phyloP scores from a whole-genome alignment of 768 basidiomycete species.

The Termitomyces sp. region DNA sequence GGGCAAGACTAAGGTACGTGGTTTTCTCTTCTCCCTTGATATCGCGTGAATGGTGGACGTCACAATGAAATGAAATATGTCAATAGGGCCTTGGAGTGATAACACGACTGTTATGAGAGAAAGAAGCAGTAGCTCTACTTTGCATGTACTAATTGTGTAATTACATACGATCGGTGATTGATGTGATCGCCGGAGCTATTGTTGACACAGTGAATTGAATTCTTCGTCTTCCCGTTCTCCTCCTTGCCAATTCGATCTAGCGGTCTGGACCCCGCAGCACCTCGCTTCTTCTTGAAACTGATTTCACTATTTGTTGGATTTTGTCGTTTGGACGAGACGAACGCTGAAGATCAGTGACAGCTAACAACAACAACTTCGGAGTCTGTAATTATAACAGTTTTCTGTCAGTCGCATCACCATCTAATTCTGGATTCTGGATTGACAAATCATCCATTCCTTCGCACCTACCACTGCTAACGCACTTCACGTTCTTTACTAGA shows the following conservation, averaged over 20 bases:
- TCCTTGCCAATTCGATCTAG: background rate
- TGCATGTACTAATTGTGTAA: background rate
- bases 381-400: background rate
- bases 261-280: conserved; percentile 4
- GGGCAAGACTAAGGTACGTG: conserved; percentile 86
- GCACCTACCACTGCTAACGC: background rate
- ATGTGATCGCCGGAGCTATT: conserved; percentile 5
- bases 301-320: background rate
- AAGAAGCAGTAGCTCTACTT: background rate
- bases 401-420: conserved; percentile 9
- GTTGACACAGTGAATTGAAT: conserved; percentile 3
- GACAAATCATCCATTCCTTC: conserved; percentile 2
- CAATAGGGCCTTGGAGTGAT: conserved; percentile 72
- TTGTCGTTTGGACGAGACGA: background rate
- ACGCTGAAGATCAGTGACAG: background rate
- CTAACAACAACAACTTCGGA: background rate
- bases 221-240: background rate
- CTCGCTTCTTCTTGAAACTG: background rate
- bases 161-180: background rate
- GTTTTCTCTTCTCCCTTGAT: background rate
- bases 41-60: background rate
- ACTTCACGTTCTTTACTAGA: conserved; percentile 5
- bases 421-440: background rate
- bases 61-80: background rate
- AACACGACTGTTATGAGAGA: conserved; percentile 52